phyloP scores from a whole-genome alignment of 148 eudicot genomes.

The Chenopodium suecicum region DNA sequence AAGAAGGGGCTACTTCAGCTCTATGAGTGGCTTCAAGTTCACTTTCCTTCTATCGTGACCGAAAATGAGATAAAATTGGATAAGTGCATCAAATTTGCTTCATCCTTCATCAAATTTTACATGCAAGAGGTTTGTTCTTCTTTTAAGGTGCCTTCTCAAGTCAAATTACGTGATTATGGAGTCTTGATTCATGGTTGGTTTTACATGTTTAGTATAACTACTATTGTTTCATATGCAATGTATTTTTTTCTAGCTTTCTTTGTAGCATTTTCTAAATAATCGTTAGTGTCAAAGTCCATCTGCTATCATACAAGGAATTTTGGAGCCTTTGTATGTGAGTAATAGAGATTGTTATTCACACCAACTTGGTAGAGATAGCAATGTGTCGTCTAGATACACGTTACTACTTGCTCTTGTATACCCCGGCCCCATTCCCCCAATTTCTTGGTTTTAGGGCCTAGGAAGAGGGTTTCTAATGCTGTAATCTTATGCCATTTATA shows the following conservation, averaged over 20 bases:
- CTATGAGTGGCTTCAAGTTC: conserved; percentile 61
- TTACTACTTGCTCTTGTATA: too few species aligned
- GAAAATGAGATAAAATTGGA: conserved; percentile 34
- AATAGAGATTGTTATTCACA: too few species aligned
- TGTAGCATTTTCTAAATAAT: neutral
- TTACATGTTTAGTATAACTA: neutral
- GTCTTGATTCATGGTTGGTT: neutral
- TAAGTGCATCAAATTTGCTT: conserved; percentile 52
- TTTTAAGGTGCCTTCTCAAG: neutral
- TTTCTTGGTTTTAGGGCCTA: too few species aligned
- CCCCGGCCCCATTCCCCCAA: too few species aligned
- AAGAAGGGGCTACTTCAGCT: conserved; percentile 54
- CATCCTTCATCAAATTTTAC: conserved; percentile 64
- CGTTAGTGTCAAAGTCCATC: too few species aligned
- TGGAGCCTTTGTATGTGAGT: too few species aligned
- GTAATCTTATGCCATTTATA: conserved; percentile 14
- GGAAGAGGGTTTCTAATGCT: neutral
- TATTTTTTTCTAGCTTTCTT: neutral
- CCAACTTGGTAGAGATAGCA: too few species aligned
- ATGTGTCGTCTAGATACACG: too few species aligned
- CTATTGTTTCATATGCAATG: neutral
- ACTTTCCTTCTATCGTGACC: conserved; percentile 36
- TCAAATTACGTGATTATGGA: neutral
- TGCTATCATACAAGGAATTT: too few species aligned
- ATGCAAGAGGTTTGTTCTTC: conserved; percentile 61